Percentiles rank a stretch among this genome's conserved stretches.
phyloP scores from a whole-genome alignment of 257 asterid genomes.

The Solanum boliviense region DNA sequence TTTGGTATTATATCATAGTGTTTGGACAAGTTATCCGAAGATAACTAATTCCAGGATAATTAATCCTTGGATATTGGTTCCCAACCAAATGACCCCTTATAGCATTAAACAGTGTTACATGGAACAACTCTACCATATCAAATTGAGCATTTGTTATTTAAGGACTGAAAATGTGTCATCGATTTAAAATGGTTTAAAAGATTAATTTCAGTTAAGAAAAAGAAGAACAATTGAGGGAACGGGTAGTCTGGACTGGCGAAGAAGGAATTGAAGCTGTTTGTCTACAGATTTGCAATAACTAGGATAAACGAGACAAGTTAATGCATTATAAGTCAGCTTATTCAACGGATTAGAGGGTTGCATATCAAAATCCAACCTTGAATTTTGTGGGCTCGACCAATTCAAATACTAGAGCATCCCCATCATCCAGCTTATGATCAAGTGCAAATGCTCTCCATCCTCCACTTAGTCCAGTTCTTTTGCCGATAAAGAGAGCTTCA shows the following conservation, averaged over 20 bases:
- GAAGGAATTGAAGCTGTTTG: background rate
- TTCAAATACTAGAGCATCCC: conserved; percentile 78
- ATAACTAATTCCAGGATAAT: no score
- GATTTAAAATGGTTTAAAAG: background rate
- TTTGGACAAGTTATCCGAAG: no score
- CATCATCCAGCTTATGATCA: conserved; percentile 82
- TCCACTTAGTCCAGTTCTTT: conserved; percentile 75
- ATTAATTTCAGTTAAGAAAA: background rate
- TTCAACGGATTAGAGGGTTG: background rate
- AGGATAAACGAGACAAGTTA: background rate
- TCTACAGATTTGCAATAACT: background rate
- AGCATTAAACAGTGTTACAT: background rate
- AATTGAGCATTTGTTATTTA: background rate
- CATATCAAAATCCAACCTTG: conserved; percentile 36
- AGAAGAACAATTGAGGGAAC: background rate
- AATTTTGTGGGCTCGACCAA: conserved; percentile 60
- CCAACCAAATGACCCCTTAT: background rate
- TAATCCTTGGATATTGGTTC: no score
- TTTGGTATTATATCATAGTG: no score
- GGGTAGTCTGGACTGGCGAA: background rate
- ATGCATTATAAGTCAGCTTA: background rate
- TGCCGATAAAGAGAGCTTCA: conserved; percentile 50
- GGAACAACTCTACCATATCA: background rate
- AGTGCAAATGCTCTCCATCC: conserved; percentile 96
- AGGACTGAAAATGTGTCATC: background rate